Conservation (phyloP, 176 grass and related monocot species). For the Areca catechu region DNA sequence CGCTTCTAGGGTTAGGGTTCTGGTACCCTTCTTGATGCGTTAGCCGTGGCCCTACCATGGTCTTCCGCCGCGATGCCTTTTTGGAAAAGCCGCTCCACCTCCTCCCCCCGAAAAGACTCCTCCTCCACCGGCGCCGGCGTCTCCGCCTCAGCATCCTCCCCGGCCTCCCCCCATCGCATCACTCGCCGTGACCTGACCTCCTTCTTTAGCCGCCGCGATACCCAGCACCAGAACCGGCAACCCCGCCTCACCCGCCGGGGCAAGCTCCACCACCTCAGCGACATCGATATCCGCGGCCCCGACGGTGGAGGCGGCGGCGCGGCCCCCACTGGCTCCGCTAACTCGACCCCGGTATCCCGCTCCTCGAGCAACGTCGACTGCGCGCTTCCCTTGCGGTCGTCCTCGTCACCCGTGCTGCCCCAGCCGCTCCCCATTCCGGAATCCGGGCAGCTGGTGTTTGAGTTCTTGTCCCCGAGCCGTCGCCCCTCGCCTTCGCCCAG, state of each 20-base stretch:
- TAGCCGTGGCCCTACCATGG: too few relatives aligned
- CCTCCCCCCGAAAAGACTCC: neutral
- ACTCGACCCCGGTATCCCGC: constrained; percentile 45
- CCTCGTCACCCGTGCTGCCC: constrained; percentile 49
- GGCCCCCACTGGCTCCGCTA: constrained; percentile 14
- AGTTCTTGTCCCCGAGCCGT: neutral
- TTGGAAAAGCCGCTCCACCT: constrained; percentile 25
- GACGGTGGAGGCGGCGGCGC: constrained; percentile 6
- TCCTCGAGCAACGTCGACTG: constrained; percentile 31
- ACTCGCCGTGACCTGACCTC: too few relatives aligned
- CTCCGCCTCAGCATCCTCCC: constrained; percentile 19
- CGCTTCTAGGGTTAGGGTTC: too few relatives aligned
- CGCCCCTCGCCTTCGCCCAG: constrained; percentile 29
- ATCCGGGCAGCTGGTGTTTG: constrained; percentile 6
- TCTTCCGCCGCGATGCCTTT: constrained; percentile 31
- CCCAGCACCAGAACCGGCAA: neutral
- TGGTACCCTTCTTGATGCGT: too few relatives aligned
- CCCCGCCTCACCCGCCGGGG: constrained; percentile 46
- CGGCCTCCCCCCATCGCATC: too few relatives aligned
- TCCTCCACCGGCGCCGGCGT: too few relatives aligned
- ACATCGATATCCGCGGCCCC: constrained; percentile 31
- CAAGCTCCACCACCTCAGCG: constrained; percentile 41
- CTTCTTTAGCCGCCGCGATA: too few relatives aligned
- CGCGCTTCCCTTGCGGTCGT: constrained; percentile 25
- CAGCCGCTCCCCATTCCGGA: constrained; percentile 40